Base-by-base conservation (phyloP, 1,284 basidiomycete genomes). In the Marasmius oreades region DNA sequence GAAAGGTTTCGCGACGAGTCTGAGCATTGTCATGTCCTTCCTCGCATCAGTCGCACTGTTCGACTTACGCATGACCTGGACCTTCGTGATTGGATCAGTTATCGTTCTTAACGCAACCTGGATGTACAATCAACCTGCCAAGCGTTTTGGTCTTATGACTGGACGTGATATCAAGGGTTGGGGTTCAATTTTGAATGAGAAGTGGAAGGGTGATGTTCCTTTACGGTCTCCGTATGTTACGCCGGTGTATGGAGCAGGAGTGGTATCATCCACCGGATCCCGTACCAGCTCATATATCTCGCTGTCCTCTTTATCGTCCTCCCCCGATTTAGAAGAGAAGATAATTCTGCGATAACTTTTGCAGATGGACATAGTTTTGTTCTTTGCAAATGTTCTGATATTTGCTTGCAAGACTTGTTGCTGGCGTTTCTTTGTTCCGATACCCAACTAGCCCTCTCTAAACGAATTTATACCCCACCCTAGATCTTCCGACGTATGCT, bases 21-120 rank as follows among this genome's bases (percentile, higher is more conserved):
- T 98, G 61, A 90, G 89, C 68, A 97, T 98, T 70, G 85, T 98
- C 64, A 82, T 98, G 62, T 95, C 93, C 50, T 97, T 96, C 81
- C 78, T 94, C 57, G 92, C 91, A 2, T 93, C 90, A 4, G 88
- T 96, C 55, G 84, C 84, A 8, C 83, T 97, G 42, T 97, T 97
- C 80, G 78, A 89, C 67, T 95, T 95, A 76, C 81, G 81, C 44
- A 88, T 98, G 69, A 92, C 95, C 0, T 78, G 86, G 55, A 84
- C 89, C 0, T 98, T 98, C 69, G 72, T 95, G 58, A 73, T 92
- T 34, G 95, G 95, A 51, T 88, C 92, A 0, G 75, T 79, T 33
- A 81, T 93, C 59, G 95, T 97, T 51, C 82, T 98, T 45, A 78
- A 83, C 51, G 89, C 93, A 26, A 97, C 95, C 1, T 94, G 90